phyloP scores from a whole-genome alignment of 1,284 basidiomycete species.

The Malassezia vespertilionis region DNA sequence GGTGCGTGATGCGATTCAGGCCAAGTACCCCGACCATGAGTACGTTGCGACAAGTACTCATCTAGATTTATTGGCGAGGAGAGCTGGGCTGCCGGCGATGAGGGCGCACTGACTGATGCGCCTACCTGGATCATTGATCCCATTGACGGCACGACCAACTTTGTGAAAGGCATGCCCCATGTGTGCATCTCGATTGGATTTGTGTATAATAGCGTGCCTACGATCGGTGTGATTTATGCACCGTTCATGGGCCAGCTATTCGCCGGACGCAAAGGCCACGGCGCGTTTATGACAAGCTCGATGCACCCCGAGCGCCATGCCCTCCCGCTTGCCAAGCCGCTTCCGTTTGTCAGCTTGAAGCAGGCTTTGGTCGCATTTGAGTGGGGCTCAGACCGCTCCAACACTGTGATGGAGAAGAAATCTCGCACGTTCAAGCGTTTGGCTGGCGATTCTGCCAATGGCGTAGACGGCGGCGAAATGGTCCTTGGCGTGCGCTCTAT shows the following conservation, averaged over 20 bases:
- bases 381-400: conserved; percentile 74
- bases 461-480: conserved; percentile 66
- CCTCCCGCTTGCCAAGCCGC: conserved; percentile 58
- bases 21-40: conserved; percentile 64
- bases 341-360: conserved; percentile 62
- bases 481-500: conserved; percentile 50
- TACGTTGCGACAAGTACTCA: conserved; percentile 40
- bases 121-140: conserved; percentile 88
- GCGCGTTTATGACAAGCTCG: conserved; percentile 58
- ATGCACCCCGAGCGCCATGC: conserved; percentile 50
- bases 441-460: conserved; percentile 59
- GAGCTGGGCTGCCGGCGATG: conserved; percentile 65
- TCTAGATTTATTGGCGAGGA: conserved; percentile 71
- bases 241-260: conserved; percentile 73
- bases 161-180: conserved; percentile 66
- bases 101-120: conserved; percentile 63
- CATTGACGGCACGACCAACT: conserved; percentile 82
- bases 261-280: conserved; percentile 65
- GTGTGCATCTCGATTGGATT: conserved; percentile 83
- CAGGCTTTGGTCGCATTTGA: conserved; percentile 78
- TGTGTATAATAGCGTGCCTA: conserved; percentile 66
- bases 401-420: conserved; percentile 55
- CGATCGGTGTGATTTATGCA: conserved; percentile 60
- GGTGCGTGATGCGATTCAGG: conserved; percentile 61
- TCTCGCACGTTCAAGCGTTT: conserved; percentile 62